phyloP scores from a whole-genome alignment of 257 asterid genomes.

The Parsonsia alboflavescens region DNA sequence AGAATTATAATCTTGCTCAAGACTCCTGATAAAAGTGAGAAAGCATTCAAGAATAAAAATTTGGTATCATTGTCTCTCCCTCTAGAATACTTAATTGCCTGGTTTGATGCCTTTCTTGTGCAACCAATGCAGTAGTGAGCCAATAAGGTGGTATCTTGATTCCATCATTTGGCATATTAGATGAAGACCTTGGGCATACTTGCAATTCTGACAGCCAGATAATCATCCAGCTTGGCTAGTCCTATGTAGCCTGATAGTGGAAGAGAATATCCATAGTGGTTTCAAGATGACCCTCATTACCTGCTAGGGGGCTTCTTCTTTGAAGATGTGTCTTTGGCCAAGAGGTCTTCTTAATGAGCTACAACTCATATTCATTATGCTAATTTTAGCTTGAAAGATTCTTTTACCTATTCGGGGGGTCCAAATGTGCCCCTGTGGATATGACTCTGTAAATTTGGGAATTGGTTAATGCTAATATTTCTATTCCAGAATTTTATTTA shows the following conservation, averaged over 20 bases:
- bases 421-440: constrained; percentile 4
- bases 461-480: constrained; percentile 1
- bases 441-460: constrained; percentile 1
- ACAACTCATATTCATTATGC: background rate
- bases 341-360: constrained; percentile 5
- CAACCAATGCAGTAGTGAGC: constrained; percentile 17
- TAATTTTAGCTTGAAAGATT: constrained; percentile 6
- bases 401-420: background rate
- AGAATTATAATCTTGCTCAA: constrained; percentile 15
- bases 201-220: background rate
- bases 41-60: constrained; percentile 19
- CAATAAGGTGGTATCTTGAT: constrained; percentile 16
- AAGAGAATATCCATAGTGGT: constrained; percentile 5
- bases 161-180: constrained; percentile 18
- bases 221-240: constrained; percentile 4
- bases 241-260: constrained; percentile 1
- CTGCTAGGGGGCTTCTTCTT: constrained; percentile 10
- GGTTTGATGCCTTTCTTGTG: constrained; percentile 18
- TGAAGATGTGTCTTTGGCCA: constrained; percentile 5
- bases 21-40: constrained; percentile 18
- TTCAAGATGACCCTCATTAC: background rate
- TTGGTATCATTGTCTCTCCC: constrained; percentile 11
- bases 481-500: background rate
- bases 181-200: constrained; percentile 11
- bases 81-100: constrained; percentile 11